Conservation (phyloP, 1,139 yeast genomes). For the Taphrina communis region DNA sequence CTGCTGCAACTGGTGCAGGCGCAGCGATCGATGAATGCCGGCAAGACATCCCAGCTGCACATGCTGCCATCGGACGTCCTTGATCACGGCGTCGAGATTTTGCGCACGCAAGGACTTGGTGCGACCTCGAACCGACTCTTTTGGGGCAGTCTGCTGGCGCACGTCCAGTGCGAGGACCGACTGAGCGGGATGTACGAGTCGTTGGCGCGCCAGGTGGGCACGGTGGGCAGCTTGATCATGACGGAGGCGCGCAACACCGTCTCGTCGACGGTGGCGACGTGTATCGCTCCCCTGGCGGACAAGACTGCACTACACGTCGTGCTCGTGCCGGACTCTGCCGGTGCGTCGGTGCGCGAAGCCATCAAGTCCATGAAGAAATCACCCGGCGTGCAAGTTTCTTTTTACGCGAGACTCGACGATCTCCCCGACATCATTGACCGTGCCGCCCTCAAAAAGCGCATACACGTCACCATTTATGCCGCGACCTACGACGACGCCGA, state of each 20-base stretch:
- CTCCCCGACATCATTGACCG: conserved; percentile 5
- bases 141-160: conserved; percentile 37
- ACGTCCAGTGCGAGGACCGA: conserved; percentile 26
- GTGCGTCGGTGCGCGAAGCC: conserved; percentile 20
- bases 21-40: conserved; percentile 12
- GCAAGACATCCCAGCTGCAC: neutral
- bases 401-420: neutral
- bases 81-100: conserved; percentile 26
- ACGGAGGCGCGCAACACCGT: conserved; percentile 36
- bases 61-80: conserved; percentile 8
- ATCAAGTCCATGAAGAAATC: conserved; percentile 33
- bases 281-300: conserved; percentile 25
- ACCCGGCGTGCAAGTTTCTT: conserved; percentile 2
- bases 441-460: neutral
- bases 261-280: conserved; percentile 35
- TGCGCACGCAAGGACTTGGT: conserved; percentile 29
- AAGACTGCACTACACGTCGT: conserved; percentile 29
- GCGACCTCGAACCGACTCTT: conserved; percentile 30
- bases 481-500: conserved; percentile 5
- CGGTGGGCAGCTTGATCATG: conserved; percentile 23
- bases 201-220: conserved; percentile 7
- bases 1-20: conserved; percentile 9
- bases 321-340: conserved; percentile 19
- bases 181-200: conserved; percentile 16
- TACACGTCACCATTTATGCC: conserved; percentile 27